Evolutionary conservation across 768 basidiomycete genomes (phyloP).

Genomic region (Tephrocybe rancida): DNA sequence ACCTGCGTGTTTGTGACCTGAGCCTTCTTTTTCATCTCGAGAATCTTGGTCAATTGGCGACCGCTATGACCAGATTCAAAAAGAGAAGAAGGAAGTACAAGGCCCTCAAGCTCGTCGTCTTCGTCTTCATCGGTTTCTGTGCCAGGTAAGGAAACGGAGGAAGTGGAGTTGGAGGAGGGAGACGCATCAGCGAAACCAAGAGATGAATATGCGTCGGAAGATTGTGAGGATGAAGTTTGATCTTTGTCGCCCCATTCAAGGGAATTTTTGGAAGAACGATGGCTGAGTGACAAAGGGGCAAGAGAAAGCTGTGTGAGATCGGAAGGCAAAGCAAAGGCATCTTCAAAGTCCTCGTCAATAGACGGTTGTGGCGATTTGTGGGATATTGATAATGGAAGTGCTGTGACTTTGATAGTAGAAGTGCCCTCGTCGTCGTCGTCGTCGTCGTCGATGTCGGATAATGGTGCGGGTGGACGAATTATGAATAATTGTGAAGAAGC

Average conservation of each 20-base stretch:
- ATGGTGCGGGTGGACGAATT: slow-evolving; percentile 65
- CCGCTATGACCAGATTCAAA: slow-evolving; percentile 73
- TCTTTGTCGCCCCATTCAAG: slow-evolving; percentile 88
- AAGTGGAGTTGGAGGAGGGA: slow-evolving; percentile 71
- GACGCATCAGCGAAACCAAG: slow-evolving; percentile 75
- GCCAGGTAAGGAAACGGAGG: slow-evolving; percentile 65
- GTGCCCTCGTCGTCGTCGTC: slow-evolving; percentile 83
- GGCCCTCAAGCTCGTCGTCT: slow-evolving; percentile 77
- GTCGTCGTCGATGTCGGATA: slow-evolving; percentile 53
- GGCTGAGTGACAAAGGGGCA: slow-evolving; percentile 72
- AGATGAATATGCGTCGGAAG: slow-evolving; percentile 85
- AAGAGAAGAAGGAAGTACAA: slow-evolving; percentile 74
- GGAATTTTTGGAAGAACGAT: slow-evolving; percentile 81
- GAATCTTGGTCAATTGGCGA: slow-evolving; percentile 49
- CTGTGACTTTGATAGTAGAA: slow-evolving; percentile 79
- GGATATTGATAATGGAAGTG: slow-evolving; percentile 42
- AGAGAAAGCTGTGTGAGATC: slow-evolving; percentile 84
- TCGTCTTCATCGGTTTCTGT: slow-evolving; percentile 78
- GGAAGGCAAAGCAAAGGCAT: slow-evolving; percentile 78
- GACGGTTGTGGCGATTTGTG: slow-evolving; percentile 37
- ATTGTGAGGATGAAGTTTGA: slow-evolving; percentile 80
- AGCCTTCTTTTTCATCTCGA: slow-evolving; percentile 58
- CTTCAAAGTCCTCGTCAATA: slow-evolving; percentile 82
- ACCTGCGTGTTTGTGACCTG: slow-evolving; percentile 38
- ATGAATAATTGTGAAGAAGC: slow-evolving; percentile 47